Conservation (phyloP, 2,329 filamentous ascomycete genomes). For the Rutstroemia sp. region DNA sequence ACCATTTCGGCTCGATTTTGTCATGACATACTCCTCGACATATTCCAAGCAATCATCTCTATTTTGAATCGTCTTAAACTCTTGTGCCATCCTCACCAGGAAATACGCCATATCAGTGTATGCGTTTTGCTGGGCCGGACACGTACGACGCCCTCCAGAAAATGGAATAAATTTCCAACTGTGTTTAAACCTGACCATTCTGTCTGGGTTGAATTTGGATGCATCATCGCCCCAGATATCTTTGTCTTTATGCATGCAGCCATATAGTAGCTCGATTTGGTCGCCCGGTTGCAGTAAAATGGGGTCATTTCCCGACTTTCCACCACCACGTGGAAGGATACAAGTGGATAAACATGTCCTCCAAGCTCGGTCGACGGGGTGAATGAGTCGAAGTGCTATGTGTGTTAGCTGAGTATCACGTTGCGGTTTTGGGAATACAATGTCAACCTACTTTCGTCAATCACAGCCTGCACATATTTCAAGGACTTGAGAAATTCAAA, state of each 20-base stretch:
- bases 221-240: conserved; percentile 34
- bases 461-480: conserved; percentile 46
- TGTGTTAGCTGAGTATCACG: not conserved
- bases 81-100: not conserved
- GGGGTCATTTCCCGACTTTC: conserved; percentile 21
- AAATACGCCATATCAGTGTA: conserved; percentile 2
- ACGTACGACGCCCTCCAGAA: not conserved
- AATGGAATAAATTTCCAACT: conserved; percentile 14
- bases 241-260: conserved; percentile 32
- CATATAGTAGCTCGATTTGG: conserved; percentile 4
- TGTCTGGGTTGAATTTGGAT: conserved; percentile 33
- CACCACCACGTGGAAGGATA: conserved; percentile 26
- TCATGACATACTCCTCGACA: not conserved
- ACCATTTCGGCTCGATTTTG: not conserved
- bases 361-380: conserved; percentile 31
- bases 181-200: conserved; percentile 33
- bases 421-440: not conserved
- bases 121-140: conserved; percentile 6
- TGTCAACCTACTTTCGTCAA: conserved; percentile 45
- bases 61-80: conserved; percentile 5
- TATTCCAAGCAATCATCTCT: conserved; percentile 1
- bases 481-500: conserved; percentile 43
- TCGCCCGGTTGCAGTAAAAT: conserved; percentile 22
- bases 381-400: conserved; percentile 22
- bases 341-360: conserved; percentile 2